Evolutionary conservation across 2,329 filamentous ascomycete species (phyloP), one percentile per base, ranked within the genome.

Genomic region (Colletotrichum echinochloae): DNA sequence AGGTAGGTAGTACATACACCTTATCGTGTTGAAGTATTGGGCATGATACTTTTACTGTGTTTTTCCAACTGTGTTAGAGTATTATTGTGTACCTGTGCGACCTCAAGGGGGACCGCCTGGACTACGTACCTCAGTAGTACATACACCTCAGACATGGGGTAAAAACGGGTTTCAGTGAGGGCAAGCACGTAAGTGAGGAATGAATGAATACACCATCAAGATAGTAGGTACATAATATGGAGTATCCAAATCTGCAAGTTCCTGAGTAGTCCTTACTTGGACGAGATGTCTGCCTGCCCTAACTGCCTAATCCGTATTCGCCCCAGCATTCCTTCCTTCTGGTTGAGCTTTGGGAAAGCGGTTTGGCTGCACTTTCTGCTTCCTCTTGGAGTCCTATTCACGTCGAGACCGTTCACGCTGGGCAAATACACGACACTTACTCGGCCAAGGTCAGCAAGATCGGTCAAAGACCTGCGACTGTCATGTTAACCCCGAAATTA

Each of bases 391-490:
- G 26, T 14, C 55, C n/a, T 16, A 35, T 39, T 41, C 56, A 46
- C 41, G 12, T 30, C 11, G 20, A 23, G 20, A n/a, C 12, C 30
- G 14, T 49, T 60, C 30, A 33, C 44, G 8, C 46, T 37, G 16
- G 11, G n/a, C 39, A 26, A 35, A n/a, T n/a, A n/a, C n/a, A n/a
- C n/a, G n/a, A n/a, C n/a, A n/a, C n/a, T n/a, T n/a, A 30, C 46
- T 41, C 55, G 62, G 7, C 62, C 48, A 30, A 20, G 52, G 44
- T 44, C 30, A 46, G 28, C 30, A 37, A 28, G 26, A 49, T 35
- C 30, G 41, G 30, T 55, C 44, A 62, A 60, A 41, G 55, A 70
- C 56, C 67, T 66, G 67, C 52, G n/a, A 49, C 35, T 61, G 39
- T 56, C 56, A 56, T 30, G 41, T 60, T 61, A 51, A 56, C 28